Evolutionary conservation across 2,329 filamentous ascomycete species (phyloP), one percentile per base, ranked within the genome.

Genomic region (Pseudocercospora vitis): DNA sequence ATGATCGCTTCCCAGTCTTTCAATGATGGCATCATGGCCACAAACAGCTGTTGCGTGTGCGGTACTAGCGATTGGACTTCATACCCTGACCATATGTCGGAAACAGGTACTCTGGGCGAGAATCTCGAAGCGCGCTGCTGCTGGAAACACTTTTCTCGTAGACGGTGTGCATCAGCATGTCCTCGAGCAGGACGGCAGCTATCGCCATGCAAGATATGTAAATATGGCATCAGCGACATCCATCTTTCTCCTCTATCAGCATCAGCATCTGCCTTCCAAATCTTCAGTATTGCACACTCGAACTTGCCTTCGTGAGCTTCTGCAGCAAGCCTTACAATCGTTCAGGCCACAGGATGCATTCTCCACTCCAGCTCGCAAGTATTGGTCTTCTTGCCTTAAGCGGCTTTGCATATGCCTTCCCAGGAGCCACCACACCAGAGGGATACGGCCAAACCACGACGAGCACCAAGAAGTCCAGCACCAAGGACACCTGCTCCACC

Each of bases 341-440:
- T 48, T 56, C 29, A 53, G 14, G 4, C 23, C 32, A 29, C 51
- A 52, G 48, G 3, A 61, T 59, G 59, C 48, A 59, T 46, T 56
- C 56, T 21, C 56, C 56, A 51, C 50, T 57, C 47, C 50, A 57
- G 31, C 50, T 61, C 40, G 50, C 52, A 14, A 53, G 52, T 32
- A 35, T 61, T 24, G 54, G 40, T 33, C 47, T 58, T 24, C 40
- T 61, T 28, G 59, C 50, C 52, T 50, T 61, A 18, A 55, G 57
- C 49, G 57, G 54, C 53, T 14, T 59, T 19, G 57, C 40, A 32
- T 53, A 47, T 50, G 59, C 57, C 21, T 28, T 55, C 12, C 58
- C 58, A 19, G 55, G 44, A 26, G 46, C 50, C 28, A 52, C 40
- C 39, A 50, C 37, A 11, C 52, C 53, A 35, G 45, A 35, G 24